Evolutionary conservation across 306 rosid species (phyloP).

Genomic region (Calophaca sinica): DNA sequence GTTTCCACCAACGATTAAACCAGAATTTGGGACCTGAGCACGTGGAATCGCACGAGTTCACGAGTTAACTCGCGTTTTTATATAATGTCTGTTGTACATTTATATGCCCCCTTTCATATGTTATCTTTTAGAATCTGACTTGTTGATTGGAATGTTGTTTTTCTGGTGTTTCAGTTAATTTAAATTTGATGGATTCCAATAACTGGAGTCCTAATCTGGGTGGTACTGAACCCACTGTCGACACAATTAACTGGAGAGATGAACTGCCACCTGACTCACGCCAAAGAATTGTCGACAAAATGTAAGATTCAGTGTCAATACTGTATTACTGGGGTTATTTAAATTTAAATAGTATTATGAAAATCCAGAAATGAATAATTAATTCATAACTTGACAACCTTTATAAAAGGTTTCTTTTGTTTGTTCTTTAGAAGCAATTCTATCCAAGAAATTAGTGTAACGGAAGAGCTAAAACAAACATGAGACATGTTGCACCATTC

Average conservation of each 20-base stretch:
- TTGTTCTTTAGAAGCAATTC: conserved; percentile 4
- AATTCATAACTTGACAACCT: background rate
- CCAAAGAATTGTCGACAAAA: conserved; percentile 58
- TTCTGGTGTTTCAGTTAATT: conserved; percentile 35
- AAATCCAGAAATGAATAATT: background rate
- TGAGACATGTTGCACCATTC: background rate
- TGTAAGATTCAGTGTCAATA: conserved; percentile 51
- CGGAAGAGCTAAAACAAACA: conserved; percentile 3
- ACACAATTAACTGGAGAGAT: conserved; percentile 63
- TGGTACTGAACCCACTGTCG: conserved; percentile 46
- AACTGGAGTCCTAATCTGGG: conserved; percentile 58
- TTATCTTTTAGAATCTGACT: conserved; percentile 21
- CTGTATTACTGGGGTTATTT: conserved; percentile 14
- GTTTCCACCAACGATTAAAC: too few relatives aligned
- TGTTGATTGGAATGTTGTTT: conserved; percentile 22
- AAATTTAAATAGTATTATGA: background rate
- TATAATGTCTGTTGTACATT: background rate
- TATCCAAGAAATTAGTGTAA: background rate
- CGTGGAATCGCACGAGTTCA: too few relatives aligned
- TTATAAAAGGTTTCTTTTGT: conserved; percentile 18
- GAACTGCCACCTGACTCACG: conserved; percentile 54
- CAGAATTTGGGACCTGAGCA: too few relatives aligned
- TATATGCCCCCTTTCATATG: background rate
- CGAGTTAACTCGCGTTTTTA: too few relatives aligned
- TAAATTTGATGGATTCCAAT: conserved; percentile 49